Base-by-base conservation (phyloP, 805 yeast genomes). In the Cyberlindnera mississippiensis region DNA sequence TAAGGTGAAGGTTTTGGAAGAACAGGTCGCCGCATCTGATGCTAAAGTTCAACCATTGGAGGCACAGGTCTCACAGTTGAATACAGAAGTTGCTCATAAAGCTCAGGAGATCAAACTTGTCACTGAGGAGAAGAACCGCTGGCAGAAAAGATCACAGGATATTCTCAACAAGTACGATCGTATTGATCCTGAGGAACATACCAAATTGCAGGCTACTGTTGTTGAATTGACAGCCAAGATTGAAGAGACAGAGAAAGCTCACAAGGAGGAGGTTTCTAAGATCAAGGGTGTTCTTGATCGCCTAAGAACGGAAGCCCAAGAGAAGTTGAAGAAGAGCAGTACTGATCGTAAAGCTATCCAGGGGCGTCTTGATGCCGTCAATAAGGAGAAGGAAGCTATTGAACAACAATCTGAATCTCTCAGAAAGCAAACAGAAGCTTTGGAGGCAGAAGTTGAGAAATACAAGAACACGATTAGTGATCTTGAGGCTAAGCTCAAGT, bases 71-170 rank as follows among this genome's bases (percentile, higher is more conserved):
- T 59, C 57, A 9, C 55, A 60, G 6, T 56, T 73, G 35, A 63
- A 57, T 5, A 66, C 72, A 14, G 69, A 73, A 14, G 44, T 72
- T 10, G 73, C 67, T 12, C 71, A 76, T 13, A 77, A 75, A 41
- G 72, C 69, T 15, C 72, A 75, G 53, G 73, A 75, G 41, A 53
- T 82, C 31, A 58, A 60, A 33, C 59, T 75, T 19, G 53, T 72
- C 8, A 63, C 65, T 29, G 77, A 76, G 46, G 87, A 84, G 45
- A 68, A 71, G 39, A 74, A 73, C n/a, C 67, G 77, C 18, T 76
- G 86, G 79, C 78, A 76, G 59, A 63, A 61, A 12, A 70, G 79
- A 45, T 61, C 78, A 6, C 72, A 72, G 40, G 74, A 72, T 39
- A 60, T 75, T 33, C 45, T 73, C 46, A 66, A 65, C 41, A 72